phyloP scores from a whole-genome alignment of 2,329 filamentous ascomycete genomes.

The Ophiostoma pallidulum region DNA sequence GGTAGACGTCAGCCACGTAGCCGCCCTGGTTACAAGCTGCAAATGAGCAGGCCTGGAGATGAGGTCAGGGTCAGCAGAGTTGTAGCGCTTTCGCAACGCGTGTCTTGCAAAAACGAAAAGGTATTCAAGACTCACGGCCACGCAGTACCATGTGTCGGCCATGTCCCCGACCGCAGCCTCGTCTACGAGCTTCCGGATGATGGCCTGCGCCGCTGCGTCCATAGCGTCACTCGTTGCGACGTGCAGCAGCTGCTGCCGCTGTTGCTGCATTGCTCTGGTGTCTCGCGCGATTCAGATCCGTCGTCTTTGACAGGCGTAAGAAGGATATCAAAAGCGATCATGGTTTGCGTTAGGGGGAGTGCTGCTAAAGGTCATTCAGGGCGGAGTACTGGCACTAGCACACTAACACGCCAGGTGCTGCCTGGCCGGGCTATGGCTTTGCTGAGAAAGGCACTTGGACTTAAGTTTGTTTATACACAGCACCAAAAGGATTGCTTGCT shows the following conservation, averaged over 20 bases:
- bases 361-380: too few species aligned
- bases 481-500: too few species aligned
- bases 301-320: too few species aligned
- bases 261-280: neutral
- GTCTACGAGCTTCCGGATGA: neutral
- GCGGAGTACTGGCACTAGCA: too few species aligned
- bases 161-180: neutral
- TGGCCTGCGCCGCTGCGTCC: neutral
- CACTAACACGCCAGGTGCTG: too few species aligned
- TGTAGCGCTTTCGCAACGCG: neutral
- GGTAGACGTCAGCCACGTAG: constrained; percentile 12
- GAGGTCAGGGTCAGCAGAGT: neutral
- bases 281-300: neutral
- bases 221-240: neutral
- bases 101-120: too few species aligned
- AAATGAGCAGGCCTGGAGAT: constrained; percentile 9
- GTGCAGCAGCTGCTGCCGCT: too few species aligned
- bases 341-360: too few species aligned
- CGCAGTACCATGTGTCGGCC: constrained; percentile 5
- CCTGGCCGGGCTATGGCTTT: too few species aligned
- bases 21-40: constrained; percentile 13
- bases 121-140: neutral
- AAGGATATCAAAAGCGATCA: too few species aligned
- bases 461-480: too few species aligned
- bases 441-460: too few species aligned